Evolutionary conservation across 106 monocot species (phyloP).

Genomic region (Apostasia shenzhenica): DNA sequence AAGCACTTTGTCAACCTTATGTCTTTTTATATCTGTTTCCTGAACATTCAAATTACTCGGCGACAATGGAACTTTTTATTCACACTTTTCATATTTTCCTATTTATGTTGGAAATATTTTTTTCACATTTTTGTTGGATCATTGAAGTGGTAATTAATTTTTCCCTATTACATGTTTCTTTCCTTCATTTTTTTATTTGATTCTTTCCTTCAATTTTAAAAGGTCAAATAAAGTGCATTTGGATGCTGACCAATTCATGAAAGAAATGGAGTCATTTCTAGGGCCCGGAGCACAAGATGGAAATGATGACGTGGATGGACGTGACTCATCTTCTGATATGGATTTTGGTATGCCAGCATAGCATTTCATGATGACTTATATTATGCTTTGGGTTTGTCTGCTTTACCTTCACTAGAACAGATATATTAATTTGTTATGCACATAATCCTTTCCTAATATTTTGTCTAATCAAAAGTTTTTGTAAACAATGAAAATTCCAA

Average conservation of each 20-base stretch:
- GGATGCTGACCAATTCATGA: conserved; percentile 64
- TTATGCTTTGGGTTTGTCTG: background rate
- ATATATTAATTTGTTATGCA: too few relatives aligned
- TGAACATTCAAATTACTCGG: too few relatives aligned
- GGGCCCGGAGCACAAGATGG: conserved; percentile 14
- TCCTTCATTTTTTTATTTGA: background rate
- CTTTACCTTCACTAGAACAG: background rate
- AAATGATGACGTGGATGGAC: conserved; percentile 31
- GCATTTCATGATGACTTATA: background rate
- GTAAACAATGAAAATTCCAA: too few relatives aligned
- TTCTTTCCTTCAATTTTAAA: conserved; percentile 15
- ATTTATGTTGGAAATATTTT: too few relatives aligned
- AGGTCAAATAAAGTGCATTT: conserved; percentile 54
- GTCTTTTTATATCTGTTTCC: too few relatives aligned
- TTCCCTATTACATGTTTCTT: background rate
- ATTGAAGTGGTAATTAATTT: too few relatives aligned
- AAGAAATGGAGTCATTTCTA: conserved; percentile 64
- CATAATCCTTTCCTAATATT: too few relatives aligned
- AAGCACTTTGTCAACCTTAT: too few relatives aligned
- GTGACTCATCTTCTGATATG: conserved; percentile 57
- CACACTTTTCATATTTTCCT: too few relatives aligned
- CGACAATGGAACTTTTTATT: too few relatives aligned
- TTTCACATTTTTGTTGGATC: too few relatives aligned
- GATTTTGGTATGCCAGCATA: conserved; percentile 55
- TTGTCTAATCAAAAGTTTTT: too few relatives aligned